Percentiles rank a stretch among this genome's conserved stretches.
Evolutionary conservation across 2,329 filamentous ascomycete genomes (phyloP).

Genomic region (Stagonosporopsis chrysanthemi): DNA sequence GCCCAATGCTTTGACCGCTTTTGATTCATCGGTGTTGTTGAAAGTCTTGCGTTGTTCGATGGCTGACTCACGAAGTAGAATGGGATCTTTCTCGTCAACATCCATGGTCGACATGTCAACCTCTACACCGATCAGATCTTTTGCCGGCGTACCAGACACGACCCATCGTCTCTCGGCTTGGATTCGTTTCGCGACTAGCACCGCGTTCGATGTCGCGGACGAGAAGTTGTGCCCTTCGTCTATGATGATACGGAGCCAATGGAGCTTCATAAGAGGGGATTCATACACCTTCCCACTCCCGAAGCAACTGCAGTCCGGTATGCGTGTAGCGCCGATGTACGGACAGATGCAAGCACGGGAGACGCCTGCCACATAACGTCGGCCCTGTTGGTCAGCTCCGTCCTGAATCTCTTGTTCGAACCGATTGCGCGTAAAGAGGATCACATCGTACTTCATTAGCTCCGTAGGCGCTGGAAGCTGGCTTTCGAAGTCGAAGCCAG

Average conservation of each 20-base stretch:
- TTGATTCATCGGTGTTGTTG: constrained; percentile 46
- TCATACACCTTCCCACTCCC: constrained; percentile 54
- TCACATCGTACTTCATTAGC: constrained; percentile 73
- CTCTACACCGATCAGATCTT: constrained; percentile 79
- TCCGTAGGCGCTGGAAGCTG: constrained; percentile 64
- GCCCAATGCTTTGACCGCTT: constrained; percentile 67
- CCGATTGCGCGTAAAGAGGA: constrained; percentile 76
- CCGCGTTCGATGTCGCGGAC: constrained; percentile 67
- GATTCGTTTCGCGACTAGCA: constrained; percentile 62
- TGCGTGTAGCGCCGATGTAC: constrained; percentile 55
- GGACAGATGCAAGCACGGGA: constrained; percentile 44
- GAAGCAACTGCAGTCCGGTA: constrained; percentile 56
- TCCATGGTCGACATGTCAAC: constrained; percentile 58
- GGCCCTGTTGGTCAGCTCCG: constrained; percentile 56
- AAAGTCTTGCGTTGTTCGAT: constrained; percentile 54
- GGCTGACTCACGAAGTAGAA: constrained; percentile 34
- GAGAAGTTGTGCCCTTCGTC: constrained; percentile 91
- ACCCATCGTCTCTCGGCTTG: constrained; percentile 80
- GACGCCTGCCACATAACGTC: constrained; percentile 41
- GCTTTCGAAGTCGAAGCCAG: constrained; percentile 48
- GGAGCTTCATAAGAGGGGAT: constrained; percentile 73
- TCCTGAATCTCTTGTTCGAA: constrained; percentile 73
- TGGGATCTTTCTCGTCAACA: constrained; percentile 40
- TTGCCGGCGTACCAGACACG: constrained; percentile 88
- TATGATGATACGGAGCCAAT: constrained; percentile 88